Evolutionary conservation across 805 yeast species (phyloP), one percentile per base, ranked within the genome.

Genomic region (Lachancea lanzarotensis): DNA sequence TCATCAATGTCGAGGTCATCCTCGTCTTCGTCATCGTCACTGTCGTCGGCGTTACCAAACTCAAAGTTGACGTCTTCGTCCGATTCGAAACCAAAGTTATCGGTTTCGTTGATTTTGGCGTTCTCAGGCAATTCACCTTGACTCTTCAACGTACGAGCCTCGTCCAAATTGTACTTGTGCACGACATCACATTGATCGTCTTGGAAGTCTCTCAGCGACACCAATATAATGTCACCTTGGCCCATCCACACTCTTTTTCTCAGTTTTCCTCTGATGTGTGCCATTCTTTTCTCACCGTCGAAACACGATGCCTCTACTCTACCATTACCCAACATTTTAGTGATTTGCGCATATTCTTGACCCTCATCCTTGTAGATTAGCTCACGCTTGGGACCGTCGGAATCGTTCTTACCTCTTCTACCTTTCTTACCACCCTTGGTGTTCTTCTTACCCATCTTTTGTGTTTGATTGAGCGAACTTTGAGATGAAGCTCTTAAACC

Each of bases 211-310:
- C 99, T 89, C 59, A 93, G 79, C 7, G 96, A 90, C 39, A 91
- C 93, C 63, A 93, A 74, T 56, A 93, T 88, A 59, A 93, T 93
- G 67, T 93, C 99, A 73, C 98, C 98, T 69, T 89, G 98, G 39
- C 86, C 86, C 88, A 93, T 90, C 99, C 99, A 93, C 50, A 93
- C 98, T 79, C 91, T 93, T 83, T 93, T 93, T 79, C 99, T 86
- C 72, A 93, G 79, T 67, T 93, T 93, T 60, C 99, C 99, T 78
- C 99, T 87, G 63, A 93, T 93, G 66, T 91, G 98, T 16, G 95
- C 98, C 79, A 89, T 79, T 75, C 99, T 82, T 66, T 81, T 86
- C 56, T 76, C 74, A 53, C 95, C 96, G 64, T 93, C 99, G 63
- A 93, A 93, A 73, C 98, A 93, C 41, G 81, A 68, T 45, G 95